A percentile compares a stretch with the other conserved stretches of the same genome.
Conservation (phyloP, 371 early-diverging fungal genomes). For the Sporodiniella umbellata region DNA sequence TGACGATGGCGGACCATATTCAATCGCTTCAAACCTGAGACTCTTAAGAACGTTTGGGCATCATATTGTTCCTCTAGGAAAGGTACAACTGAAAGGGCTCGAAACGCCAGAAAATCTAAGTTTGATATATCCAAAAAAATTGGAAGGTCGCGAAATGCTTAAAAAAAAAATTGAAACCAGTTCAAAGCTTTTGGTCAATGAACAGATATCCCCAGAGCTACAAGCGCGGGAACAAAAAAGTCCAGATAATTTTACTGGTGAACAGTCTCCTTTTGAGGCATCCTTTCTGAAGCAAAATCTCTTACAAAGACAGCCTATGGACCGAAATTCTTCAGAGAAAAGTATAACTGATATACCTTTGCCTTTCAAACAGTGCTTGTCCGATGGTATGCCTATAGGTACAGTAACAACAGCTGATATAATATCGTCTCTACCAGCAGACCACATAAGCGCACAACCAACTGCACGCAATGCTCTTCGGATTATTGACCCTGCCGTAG, state of each 20-base stretch:
- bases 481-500: slow-evolving; percentile 33
- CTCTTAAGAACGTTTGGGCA: slow-evolving; percentile 68
- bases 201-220: slow-evolving; percentile 3
- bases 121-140: slow-evolving; percentile 60
- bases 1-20: not conserved
- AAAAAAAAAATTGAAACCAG: slow-evolving; percentile 38
- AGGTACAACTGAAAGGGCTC: slow-evolving; percentile 79
- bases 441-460: not conserved
- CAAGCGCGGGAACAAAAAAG: too few species aligned
- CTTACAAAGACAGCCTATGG: too few species aligned
- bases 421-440: not conserved
- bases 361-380: not conserved
- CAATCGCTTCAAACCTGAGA: slow-evolving; percentile 49
- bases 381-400: not conserved
- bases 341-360: not conserved
- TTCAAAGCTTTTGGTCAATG: too few species aligned
- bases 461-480: not conserved
- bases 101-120: slow-evolving; percentile 84
- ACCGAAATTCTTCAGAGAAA: not conserved
- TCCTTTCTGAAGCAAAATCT: too few species aligned
- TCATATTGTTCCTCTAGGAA: slow-evolving; percentile 69
- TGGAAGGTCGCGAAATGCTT: slow-evolving; percentile 41
- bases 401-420: not conserved
- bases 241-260: too few species aligned
- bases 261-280: too few species aligned